phyloP scores from a whole-genome alignment of 441 rosid genomes.

The Mallotus repandus region DNA sequence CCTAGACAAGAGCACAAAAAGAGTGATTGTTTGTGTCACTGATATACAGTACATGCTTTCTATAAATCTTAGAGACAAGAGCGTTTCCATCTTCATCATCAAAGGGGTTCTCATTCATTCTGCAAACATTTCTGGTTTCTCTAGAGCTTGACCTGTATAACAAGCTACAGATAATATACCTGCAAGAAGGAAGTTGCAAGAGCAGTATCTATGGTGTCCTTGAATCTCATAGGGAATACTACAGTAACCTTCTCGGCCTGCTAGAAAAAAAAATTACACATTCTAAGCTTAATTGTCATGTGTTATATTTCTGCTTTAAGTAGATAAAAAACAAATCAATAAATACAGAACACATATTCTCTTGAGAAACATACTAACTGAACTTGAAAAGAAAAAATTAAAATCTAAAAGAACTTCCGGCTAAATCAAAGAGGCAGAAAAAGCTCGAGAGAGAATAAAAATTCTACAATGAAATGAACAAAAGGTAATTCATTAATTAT shows the following conservation, averaged over 20 bases:
- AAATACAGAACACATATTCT: neutral
- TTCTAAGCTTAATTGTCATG: constrained; percentile 15
- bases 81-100: neutral
- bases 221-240: constrained; percentile 93
- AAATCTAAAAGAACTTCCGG: neutral
- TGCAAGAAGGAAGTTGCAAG: constrained; percentile 89
- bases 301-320: neutral
- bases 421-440: neutral
- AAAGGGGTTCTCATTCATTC: neutral
- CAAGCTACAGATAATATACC: constrained; percentile 39
- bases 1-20: neutral
- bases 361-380: neutral
- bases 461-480: neutral
- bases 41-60: neutral
- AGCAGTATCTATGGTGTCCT: constrained; percentile 69
- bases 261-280: constrained; percentile 15
- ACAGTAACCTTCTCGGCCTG: constrained; percentile 87
- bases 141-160: neutral
- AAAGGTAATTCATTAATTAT: neutral
- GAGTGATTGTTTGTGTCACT: neutral
- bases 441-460: neutral
- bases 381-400: neutral
- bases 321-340: neutral
- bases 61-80: neutral
- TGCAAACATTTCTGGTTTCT: neutral